Base-by-base conservation (phyloP, 371 early-diverging fungal species). In the Mucor saturninus region DNA sequence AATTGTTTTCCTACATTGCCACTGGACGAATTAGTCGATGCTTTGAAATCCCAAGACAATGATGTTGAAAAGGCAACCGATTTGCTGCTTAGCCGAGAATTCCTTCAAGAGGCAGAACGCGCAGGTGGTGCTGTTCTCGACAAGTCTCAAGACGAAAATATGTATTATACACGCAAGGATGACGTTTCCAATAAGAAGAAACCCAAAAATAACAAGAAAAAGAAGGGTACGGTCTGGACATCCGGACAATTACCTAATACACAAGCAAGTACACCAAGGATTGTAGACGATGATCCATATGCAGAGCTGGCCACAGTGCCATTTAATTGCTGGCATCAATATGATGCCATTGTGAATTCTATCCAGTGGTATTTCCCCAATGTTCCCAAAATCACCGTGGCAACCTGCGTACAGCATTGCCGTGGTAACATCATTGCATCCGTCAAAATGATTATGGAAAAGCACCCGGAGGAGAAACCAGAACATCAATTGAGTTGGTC, bases 1-100 rank as follows among this genome's bases (percentile, higher is more conserved):
- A 65, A 52, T 2, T 81, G 81, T 38, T 81, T 81, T 52, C 81
- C 81, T 4, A 63, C 63, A 7, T 14, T 68, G 9, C 57, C 54
- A 4, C 13, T 31, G 4, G 49, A 52, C 11, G 53, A 74, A 4
- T 54, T 81, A 6, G 59, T 61, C 2, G 35, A 65, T 2, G 66
- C 65, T 0, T 58, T 81, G 2, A 15, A 45, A 2, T 42, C 65
- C 7, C 64, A 72, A 32, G 65, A 72, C 43, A 64, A 72, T n/a
- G 74, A 81, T 38, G 62, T 78, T 2, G 73, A 74, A 54, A 73
- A 62, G 29, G 69, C 81, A 10, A 78, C 77, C 3, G 81, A 81
- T 57, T 30, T 75, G 3, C 51, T 81, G 15, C 58, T 78, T 0
- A 73, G 67, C 32, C 50, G 51, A 30, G 60, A 68, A 13, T 74